A percentile compares a stretch with the other conserved stretches of the same genome.
These are phyloP conservation scores for Scutellaria baicalensis DNA, from an alignment of 257 asterid species.

Conservation along the genomic window DNA sequence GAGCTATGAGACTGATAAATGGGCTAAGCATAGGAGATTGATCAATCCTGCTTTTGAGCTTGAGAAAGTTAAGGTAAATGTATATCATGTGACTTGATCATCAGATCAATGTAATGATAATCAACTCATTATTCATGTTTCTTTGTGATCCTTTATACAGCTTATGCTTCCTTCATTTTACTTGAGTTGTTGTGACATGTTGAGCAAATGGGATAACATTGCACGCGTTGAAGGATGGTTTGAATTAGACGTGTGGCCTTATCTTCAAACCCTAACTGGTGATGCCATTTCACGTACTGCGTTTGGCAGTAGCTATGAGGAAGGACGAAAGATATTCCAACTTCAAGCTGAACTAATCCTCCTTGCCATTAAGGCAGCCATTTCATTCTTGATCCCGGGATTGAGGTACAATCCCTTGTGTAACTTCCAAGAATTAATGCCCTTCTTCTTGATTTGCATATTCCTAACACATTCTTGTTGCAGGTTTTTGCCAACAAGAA, in stretches of 20 bases:
- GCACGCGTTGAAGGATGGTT: constrained; percentile 13
- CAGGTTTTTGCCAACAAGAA: constrained; percentile 46
- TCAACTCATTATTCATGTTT: too few relatives aligned
- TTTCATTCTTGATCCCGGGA: constrained; percentile 33
- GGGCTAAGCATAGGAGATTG: constrained; percentile 52
- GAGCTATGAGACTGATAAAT: constrained; percentile 34
- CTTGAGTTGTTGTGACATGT: constrained; percentile 44
- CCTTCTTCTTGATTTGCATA: neutral
- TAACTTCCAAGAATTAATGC: too few relatives aligned
- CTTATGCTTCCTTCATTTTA: constrained; percentile 45
- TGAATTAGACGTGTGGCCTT: constrained; percentile 56
- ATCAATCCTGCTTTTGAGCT: constrained; percentile 53
- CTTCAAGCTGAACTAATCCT: constrained; percentile 42
- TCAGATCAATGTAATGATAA: too few relatives aligned
- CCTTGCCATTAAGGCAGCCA: constrained; percentile 10
- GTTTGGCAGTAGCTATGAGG: constrained; percentile 53
- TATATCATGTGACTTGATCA: too few relatives aligned
- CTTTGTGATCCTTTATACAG: constrained; percentile 5
- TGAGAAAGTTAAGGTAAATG: constrained; percentile 36
- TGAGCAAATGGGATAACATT: constrained; percentile 51
- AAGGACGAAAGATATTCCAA: constrained; percentile 52
- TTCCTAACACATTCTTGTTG: neutral
- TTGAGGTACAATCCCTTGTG: constrained; percentile 16
- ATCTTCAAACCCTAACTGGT: constrained; percentile 41
- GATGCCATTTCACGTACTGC: constrained; percentile 64